These are phyloP conservation scores for Saccharomycopsis sp. DNA, from an alignment of 805 yeast genomes.

Conservation along the genomic window DNA sequence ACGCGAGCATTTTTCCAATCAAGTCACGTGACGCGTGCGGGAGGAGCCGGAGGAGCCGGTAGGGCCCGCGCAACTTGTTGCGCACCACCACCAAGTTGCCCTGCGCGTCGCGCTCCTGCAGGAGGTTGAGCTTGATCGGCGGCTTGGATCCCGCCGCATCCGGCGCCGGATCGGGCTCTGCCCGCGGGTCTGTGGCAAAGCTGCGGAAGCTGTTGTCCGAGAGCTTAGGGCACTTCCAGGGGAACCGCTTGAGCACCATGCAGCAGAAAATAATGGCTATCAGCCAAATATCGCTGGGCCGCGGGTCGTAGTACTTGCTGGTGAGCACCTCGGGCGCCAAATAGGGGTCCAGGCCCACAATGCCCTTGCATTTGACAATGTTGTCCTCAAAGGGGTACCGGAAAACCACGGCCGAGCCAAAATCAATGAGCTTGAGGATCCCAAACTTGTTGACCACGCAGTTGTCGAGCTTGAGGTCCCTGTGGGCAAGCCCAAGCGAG, in stretches of 20 bases:
- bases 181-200: constrained; percentile 37
- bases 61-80: constrained; percentile 61
- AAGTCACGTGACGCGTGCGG: constrained; percentile 83
- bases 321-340: constrained; percentile 74
- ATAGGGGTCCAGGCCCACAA: constrained; percentile 83
- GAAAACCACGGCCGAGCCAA: constrained; percentile 79
- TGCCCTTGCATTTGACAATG: constrained; percentile 59
- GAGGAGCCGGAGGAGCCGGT: constrained; percentile 66
- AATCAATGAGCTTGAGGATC: constrained; percentile 71
- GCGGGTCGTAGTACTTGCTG: constrained; percentile 59
- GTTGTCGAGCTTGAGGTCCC: constrained; percentile 77
- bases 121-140: constrained; percentile 9
- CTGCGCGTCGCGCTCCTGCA: constrained; percentile 22
- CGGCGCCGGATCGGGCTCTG: constrained; percentile 5
- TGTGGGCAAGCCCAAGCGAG: constrained; percentile 71
- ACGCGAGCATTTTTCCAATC: constrained; percentile 57
- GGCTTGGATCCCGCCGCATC: neutral
- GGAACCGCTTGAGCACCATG: constrained; percentile 78
- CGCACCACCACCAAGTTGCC: constrained; percentile 26
- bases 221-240: constrained; percentile 77
- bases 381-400: constrained; percentile 66
- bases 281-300: constrained; percentile 79
- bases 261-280: constrained; percentile 80
- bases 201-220: constrained; percentile 65
- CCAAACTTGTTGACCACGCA: constrained; percentile 75